Conservation (phyloP, 2,329 filamentous ascomycete genomes). For the Cercospora berteroae region DNA sequence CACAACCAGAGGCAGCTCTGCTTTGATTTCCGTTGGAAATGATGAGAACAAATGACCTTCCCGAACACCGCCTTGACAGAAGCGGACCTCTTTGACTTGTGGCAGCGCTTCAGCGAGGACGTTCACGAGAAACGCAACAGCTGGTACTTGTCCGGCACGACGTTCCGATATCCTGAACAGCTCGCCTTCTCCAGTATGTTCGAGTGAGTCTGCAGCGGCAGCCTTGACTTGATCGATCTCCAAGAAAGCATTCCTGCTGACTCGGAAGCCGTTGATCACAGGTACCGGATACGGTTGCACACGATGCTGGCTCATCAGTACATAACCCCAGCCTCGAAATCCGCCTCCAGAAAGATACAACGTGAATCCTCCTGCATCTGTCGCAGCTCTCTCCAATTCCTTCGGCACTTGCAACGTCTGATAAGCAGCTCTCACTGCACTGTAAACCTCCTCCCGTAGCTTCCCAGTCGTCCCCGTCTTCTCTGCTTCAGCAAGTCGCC, state of each 20-base stretch:
- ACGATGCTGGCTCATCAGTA: slow-evolving; percentile 75
- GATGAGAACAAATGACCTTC: slow-evolving; percentile 78
- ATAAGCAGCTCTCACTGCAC: slow-evolving; percentile 50
- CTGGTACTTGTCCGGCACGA: slow-evolving; percentile 76
- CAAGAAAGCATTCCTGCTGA: slow-evolving; percentile 60
- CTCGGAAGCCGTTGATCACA: slow-evolving; percentile 75
- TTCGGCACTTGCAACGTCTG: slow-evolving; percentile 55
- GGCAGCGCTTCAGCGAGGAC: slow-evolving; percentile 69
- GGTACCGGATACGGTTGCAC: slow-evolving; percentile 79
- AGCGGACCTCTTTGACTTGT: slow-evolving; percentile 69
- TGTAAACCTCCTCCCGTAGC: slow-evolving; percentile 48
- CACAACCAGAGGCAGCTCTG: slow-evolving; percentile 64
- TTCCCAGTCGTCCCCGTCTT: slow-evolving; percentile 41
- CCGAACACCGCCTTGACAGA: slow-evolving; percentile 83
- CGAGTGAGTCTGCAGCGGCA: slow-evolving; percentile 39
- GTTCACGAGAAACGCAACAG: slow-evolving; percentile 76
- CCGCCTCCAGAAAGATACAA: slow-evolving; percentile 87
- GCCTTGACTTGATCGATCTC: slow-evolving; percentile 49
- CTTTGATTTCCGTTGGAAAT: slow-evolving; percentile 59
- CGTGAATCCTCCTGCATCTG: slow-evolving; percentile 55
- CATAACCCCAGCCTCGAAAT: slow-evolving; percentile 85
- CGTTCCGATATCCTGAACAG: slow-evolving; percentile 76
- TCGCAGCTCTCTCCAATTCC: slow-evolving; percentile 47
- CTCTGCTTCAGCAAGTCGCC: slow-evolving; percentile 51
- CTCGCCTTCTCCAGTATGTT: slow-evolving; percentile 37